Evolutionary conservation across 2,329 filamentous ascomycete genomes (phyloP).

Genomic region (Colletotrichum spaethianum): DNA sequence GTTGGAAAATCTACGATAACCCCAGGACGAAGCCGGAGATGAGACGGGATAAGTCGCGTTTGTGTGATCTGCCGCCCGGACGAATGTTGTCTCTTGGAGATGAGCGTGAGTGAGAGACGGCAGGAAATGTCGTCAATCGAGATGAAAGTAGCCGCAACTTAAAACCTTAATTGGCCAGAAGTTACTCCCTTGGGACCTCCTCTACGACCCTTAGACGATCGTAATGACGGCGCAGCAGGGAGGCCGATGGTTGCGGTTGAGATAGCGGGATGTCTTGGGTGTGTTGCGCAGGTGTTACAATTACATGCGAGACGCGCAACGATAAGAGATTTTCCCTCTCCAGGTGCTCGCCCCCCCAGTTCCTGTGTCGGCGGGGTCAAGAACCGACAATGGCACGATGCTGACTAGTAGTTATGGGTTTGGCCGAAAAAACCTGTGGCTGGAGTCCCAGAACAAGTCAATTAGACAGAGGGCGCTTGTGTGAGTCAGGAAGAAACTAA

Average conservation of each 20-base stretch:
- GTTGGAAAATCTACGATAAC: background rate
- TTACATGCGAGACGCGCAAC: background rate
- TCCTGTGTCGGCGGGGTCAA: slow-evolving; percentile 31
- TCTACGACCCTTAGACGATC: background rate
- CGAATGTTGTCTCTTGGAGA: background rate
- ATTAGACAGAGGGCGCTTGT: slow-evolving; percentile 11
- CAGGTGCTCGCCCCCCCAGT: slow-evolving; percentile 1
- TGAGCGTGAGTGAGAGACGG: background rate
- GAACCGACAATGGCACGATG: slow-evolving; percentile 30
- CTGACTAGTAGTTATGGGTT: background rate
- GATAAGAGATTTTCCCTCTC: background rate
- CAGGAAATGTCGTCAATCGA: too few species aligned
- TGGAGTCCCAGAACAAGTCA: background rate
- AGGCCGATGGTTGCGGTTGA: background rate
- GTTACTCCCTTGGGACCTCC: background rate
- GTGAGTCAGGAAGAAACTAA: slow-evolving; percentile 3
- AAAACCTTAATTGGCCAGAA: background rate
- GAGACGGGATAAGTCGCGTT: background rate
- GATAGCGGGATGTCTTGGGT: background rate
- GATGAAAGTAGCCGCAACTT: too few species aligned
- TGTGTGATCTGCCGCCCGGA: background rate
- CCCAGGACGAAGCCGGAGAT: background rate
- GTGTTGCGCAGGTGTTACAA: background rate
- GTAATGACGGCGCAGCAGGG: background rate
- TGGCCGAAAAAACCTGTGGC: slow-evolving; percentile 6